A percentile compares a stretch with the other conserved stretches of the same genome.
Conservation (phyloP, 768 basidiomycete genomes). For the Hypholoma fasciculare region DNA sequence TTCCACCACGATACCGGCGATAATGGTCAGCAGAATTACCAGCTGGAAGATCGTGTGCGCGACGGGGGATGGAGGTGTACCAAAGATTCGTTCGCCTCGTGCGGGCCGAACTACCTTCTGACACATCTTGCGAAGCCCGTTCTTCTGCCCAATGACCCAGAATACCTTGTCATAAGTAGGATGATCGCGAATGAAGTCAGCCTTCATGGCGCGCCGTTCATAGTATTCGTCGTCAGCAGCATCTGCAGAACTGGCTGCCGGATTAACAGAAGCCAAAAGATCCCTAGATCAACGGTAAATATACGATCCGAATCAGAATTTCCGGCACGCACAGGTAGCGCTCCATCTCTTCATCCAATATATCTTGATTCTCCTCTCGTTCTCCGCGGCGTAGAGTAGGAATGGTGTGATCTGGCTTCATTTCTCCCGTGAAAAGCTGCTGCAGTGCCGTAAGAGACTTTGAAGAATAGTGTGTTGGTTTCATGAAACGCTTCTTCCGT, state of each 20-base stretch:
- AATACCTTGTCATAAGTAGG: conserved; percentile 90
- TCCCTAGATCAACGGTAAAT: conserved; percentile 45
- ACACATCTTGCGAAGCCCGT: conserved; percentile 68
- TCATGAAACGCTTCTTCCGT: conserved; percentile 26
- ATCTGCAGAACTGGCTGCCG: conserved; percentile 47
- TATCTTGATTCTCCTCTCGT: conserved; percentile 26
- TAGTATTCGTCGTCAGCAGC: conserved; percentile 61
- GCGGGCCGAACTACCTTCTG: conserved; percentile 85
- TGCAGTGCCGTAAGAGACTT: conserved; percentile 64
- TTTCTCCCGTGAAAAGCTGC: conserved; percentile 62
- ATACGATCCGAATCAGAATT: neutral
- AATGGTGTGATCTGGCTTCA: conserved; percentile 54
- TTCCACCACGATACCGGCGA: conserved; percentile 82
- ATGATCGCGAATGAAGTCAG: conserved; percentile 86
- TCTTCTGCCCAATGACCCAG: conserved; percentile 86
- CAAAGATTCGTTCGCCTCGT: conserved; percentile 85
- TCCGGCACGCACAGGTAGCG: conserved; percentile 60
- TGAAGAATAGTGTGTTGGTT: conserved; percentile 50
- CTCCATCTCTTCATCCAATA: conserved; percentile 65
- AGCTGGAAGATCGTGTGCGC: conserved; percentile 75
- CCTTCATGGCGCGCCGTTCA: conserved; percentile 74
- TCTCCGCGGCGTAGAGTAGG: conserved; percentile 47
- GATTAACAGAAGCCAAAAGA: conserved; percentile 62
- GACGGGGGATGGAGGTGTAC: conserved; percentile 63
- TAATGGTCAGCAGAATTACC: conserved; percentile 69